phyloP scores from a whole-genome alignment of 2,329 filamentous ascomycete species.

The Colletotrichum musae region DNA sequence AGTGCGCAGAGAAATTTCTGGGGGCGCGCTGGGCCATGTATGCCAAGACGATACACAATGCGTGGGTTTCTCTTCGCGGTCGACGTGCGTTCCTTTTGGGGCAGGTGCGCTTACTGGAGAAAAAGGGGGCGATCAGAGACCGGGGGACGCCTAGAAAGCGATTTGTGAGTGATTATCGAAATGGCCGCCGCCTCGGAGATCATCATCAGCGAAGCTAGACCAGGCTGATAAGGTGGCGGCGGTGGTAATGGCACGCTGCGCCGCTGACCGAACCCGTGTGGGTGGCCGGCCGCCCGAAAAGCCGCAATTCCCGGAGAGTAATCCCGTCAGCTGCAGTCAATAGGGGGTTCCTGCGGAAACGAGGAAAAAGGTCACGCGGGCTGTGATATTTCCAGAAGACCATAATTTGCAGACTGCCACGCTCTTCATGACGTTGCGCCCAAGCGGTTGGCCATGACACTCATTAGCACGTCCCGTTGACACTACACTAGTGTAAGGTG shows the following conservation, averaged over 20 bases:
- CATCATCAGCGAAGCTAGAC: slow-evolving; percentile 33
- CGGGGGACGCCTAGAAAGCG: background rate
- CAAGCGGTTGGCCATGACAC: slow-evolving; percentile 6
- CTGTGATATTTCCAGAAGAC: slow-evolving; percentile 9
- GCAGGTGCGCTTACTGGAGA: slow-evolving; percentile 4
- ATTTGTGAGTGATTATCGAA: slow-evolving; percentile 23
- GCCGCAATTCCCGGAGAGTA: slow-evolving; percentile 18
- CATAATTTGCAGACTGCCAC: background rate
- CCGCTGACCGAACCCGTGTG: slow-evolving; percentile 30
- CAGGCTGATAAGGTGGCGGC: slow-evolving; percentile 12
- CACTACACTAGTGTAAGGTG: slow-evolving; percentile 2
- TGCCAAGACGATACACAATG: slow-evolving; percentile 31
- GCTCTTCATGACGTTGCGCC: slow-evolving; percentile 15
- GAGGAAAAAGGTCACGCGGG: slow-evolving; percentile 19
- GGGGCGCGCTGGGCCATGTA: slow-evolving; percentile 1
- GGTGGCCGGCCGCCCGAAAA: slow-evolving; percentile 20
- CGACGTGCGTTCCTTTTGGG: slow-evolving; percentile 14
- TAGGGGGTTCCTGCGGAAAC: slow-evolving; percentile 30
- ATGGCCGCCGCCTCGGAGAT: slow-evolving; percentile 13
- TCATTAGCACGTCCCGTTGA: slow-evolving; percentile 5
- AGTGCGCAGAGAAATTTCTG: slow-evolving; percentile 10
- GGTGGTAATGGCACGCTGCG: slow-evolving; percentile 19
- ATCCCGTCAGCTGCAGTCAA: slow-evolving; percentile 29
- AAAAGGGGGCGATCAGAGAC: slow-evolving; percentile 1
- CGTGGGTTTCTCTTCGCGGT: slow-evolving; percentile 28